Evolutionary conservation across 1,284 basidiomycete species (phyloP), one percentile per base, ranked within the genome.

Genomic region (Ustilago cynodontis): DNA sequence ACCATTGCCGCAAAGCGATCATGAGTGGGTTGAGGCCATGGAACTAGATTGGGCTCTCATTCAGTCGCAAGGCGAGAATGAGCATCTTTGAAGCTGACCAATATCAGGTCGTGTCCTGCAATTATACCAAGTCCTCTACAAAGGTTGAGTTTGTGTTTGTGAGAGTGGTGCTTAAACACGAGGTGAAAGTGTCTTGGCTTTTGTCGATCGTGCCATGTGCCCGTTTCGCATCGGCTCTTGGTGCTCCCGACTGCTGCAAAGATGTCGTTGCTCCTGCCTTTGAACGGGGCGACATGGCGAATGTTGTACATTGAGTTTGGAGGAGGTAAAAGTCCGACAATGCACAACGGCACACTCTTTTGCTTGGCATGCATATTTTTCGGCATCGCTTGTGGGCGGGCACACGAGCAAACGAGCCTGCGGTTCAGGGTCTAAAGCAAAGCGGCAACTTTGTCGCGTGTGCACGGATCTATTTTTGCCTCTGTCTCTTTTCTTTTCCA

Each of bases 1-100:
- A 20, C 69, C 69, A 2, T 31, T 71, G 59, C 74, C 74, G 7
- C 54, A 53, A 28, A 60, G 51, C 57, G 69, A 77, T 22, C 47
- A 55, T 7, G 74, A 77, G 35, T 77, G 74, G 74, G 45, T 77
- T 26, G 74, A 77, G 28, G 74, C 63, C 6, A 72, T 77, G 65
- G 74, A 77, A 22, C 49, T 77, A 28, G 70, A 72, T 35, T 77
- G 74, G 74, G 65, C 69, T 29, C 33, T 77, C 5, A 51, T 77
- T 8, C 24, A 24, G 35, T 10, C 18, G 16, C 56, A 18, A 18
- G 13, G 20, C 20, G 41, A 43, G 20, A 11, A 64, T 16, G 43
- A 57, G 14, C 67, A 70, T 37, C 43, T 72, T 10, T 39, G 29
- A 43, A 18, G 41, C 41, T 43, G 7, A 43, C 20, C 41, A 43